Percentiles rank a stretch among this genome's conserved stretches.
These are phyloP conservation scores for Phaeotremella fagi DNA, from an alignment of 768 basidiomycete genomes.

Conservation along the genomic window DNA sequence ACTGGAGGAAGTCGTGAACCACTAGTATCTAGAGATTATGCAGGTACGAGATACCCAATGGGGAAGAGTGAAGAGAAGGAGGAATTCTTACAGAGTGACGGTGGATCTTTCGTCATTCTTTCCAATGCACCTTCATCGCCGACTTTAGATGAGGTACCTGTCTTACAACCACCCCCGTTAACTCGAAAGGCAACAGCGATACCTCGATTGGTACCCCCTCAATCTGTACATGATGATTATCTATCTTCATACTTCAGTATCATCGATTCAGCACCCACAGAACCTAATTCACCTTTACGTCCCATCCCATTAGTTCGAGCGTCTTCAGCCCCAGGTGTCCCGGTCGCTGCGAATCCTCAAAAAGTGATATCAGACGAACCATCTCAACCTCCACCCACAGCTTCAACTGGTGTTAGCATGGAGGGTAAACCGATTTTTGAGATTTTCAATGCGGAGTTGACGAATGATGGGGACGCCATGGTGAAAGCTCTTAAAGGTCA, in stretches of 20 bases:
- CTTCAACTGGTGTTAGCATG: neutral
- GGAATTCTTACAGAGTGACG: neutral
- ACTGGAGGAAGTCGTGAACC: slow-evolving; percentile 6
- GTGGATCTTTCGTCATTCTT: neutral
- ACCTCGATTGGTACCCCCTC: slow-evolving; percentile 17
- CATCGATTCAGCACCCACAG: neutral
- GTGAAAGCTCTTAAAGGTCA: slow-evolving; percentile 26
- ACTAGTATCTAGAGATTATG: slow-evolving; percentile 1
- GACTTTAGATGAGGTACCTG: neutral
- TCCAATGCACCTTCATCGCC: neutral
- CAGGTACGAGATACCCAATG: neutral
- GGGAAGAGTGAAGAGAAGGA: neutral
- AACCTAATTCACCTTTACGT: neutral
- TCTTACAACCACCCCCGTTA: neutral
- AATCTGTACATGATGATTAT: slow-evolving; percentile 27
- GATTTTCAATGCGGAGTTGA: slow-evolving; percentile 35
- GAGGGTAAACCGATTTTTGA: slow-evolving; percentile 29
- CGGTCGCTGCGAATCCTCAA: neutral
- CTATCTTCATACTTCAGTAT: slow-evolving; percentile 19
- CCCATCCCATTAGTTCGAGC: slow-evolving; percentile 5
- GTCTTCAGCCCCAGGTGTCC: slow-evolving; percentile 15
- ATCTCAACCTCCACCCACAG: neutral
- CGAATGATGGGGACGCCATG: slow-evolving; percentile 22
- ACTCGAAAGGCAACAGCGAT: neutral
- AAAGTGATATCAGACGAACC: neutral